Evolutionary conservation across 345 rosid species (phyloP), one percentile per base, ranked within the genome.

Genomic region (Populus nigra): DNA sequence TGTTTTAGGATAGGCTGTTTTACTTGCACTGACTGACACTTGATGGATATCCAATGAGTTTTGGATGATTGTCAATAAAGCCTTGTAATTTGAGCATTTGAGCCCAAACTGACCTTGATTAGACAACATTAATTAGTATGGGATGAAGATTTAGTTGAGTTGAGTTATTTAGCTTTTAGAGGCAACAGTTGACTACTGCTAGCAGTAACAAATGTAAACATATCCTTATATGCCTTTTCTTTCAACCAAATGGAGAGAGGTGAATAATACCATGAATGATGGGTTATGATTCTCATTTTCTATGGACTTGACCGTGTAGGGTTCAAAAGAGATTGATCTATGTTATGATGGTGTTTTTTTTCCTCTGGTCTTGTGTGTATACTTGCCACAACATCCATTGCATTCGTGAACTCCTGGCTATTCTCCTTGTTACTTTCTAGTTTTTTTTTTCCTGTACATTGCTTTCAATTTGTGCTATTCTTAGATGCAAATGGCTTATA

Each of bases 401-500:
- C 59, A 33, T 53, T 31, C n/a, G 41, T 63, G 35, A 69, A 11
- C 49, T 50, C 73, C 47, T 41, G 47, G 47, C 47, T 15, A 13
- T 47, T 47, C 53, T 47, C 18, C 17, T 15, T 3, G 18, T 47
- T 47, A 47, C 18, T 47, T 13, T 3, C 45, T 65, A 36, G 36
- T 49, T 77, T 31, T 31, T 71, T 71, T 65, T n/a, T 15, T 9
- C 38, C 9, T 65, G 0, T 35, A 41, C 15, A 25, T 39, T 47
- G 65, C 27, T 50, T 43, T 66, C 47, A 69, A 55, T 53, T 67
- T 61, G 68, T 68, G 27, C 63, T 49, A 68, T 39, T 75, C 68
- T 76, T 72, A 77, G 81, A 55, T 73, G 76, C 72, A 70, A 20
- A 69, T 68, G 74, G 53, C 62, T 62, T 49, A 47, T 69, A 69